Percentiles rank a stretch among this genome's conserved stretches.
Evolutionary conservation across 441 rosid genomes (phyloP).

Genomic region (Metrosideros polymorpha): DNA sequence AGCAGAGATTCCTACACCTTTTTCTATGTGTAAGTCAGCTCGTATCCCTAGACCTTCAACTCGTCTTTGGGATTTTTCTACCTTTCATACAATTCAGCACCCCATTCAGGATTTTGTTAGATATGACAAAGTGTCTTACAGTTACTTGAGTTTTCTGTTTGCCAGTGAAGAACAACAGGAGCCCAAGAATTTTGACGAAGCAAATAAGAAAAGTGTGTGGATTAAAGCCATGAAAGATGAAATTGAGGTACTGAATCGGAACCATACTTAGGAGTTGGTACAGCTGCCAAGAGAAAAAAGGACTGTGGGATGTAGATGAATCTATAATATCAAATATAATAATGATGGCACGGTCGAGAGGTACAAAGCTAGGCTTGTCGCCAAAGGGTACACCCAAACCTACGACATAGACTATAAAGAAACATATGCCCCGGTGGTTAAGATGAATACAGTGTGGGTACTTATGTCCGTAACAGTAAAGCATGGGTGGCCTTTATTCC

Average conservation of each 20-base stretch:
- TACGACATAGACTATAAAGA: not conserved
- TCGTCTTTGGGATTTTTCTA: rapidly evolving
- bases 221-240: no score
- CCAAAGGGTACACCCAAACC: not conserved
- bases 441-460: not conserved
- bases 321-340: no score
- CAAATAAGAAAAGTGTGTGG: no score
- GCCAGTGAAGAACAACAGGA: no score
- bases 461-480: not conserved
- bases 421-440: not conserved
- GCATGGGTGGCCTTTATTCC: not conserved
- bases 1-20: not conserved
- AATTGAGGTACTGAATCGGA: not conserved
- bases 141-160: no score
- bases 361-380: not conserved
- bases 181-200: no score
- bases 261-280: no score
- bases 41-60: not conserved
- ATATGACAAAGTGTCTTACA: no score
- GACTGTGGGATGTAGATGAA: not conserved
- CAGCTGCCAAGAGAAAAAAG: not conserved
- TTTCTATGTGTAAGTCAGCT: not conserved
- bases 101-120: no score
- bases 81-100: not conserved
- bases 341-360: not conserved